Evolutionary conservation across 2,329 filamentous ascomycete species (phyloP), one percentile per base, ranked within the genome.

Genomic region (Chaetomium globosum): DNA sequence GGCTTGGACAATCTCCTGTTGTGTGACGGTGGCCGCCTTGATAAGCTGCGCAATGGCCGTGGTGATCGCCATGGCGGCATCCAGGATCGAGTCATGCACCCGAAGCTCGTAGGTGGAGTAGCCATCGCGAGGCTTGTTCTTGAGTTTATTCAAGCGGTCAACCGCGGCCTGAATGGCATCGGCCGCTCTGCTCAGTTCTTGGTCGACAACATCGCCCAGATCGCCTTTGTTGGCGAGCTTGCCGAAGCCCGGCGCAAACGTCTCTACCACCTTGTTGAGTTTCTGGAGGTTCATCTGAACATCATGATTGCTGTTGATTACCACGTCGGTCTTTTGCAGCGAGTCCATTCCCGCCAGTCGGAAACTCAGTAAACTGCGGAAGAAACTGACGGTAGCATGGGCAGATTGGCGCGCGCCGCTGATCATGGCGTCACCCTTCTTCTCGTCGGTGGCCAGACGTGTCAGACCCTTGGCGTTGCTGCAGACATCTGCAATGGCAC

Each of bases 221-320:
- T 98, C 95, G 52, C 93, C 94, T 76, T 89, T 89, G 69, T 86
- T 86, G 70, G 85, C 86, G 67, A 98, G 84, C 80, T 94, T 95
- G 75, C 85, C 88, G 69, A 91, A 92, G 77, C 92, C 93, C 0
- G 94, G 94, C 2, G 93, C 92, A 73, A 98, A 97, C 0, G 89
- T 85, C 76, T 99, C 95, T 1, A 94, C 93, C 58, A 97, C 82
- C 81, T 97, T 97, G 77, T 93, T 97, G 70, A 99, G 85, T 74
- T 90, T 91, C 80, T 98, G 94, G 60, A 99, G 83, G 71, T 96
- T 93, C 78, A 96, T 90, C 76, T 97, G 92, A 10, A 98, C 93
- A 70, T 99, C 95, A 69, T 96, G 92, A 78, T 97, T 98, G 82
- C 91, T 94, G 80, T 95, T 96, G 80, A 99, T 96, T 63, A 99